Percentiles rank a stretch among this genome's conserved stretches.
Evolutionary conservation across 2,329 filamentous ascomycete genomes (phyloP).

Genomic region (Pseudogymnoascus destructans): DNA sequence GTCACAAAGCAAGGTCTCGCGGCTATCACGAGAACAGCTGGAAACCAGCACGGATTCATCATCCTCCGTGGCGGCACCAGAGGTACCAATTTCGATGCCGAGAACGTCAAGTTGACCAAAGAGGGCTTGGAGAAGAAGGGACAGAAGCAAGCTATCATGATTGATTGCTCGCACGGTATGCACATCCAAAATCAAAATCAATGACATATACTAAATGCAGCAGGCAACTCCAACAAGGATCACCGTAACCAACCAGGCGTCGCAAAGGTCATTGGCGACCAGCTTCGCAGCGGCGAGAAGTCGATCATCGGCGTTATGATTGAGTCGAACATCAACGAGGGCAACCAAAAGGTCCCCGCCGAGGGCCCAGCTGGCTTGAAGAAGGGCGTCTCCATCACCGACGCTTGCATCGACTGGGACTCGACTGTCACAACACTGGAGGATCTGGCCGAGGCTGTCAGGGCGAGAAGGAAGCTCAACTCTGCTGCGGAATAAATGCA

Average conservation of each 20-base stretch:
- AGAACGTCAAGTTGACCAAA: slow-evolving; percentile 66
- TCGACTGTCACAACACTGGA: slow-evolving; percentile 69
- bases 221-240: slow-evolving; percentile 93
- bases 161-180: slow-evolving; percentile 92
- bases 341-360: slow-evolving; percentile 73
- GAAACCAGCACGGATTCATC: slow-evolving; percentile 95
- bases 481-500: background rate
- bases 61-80: slow-evolving; percentile 84
- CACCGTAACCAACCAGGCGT: slow-evolving; percentile 96
- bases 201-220: slow-evolving; percentile 1
- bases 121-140: slow-evolving; percentile 70
- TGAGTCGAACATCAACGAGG: slow-evolving; percentile 92
- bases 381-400: slow-evolving; percentile 88
- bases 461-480: slow-evolving; percentile 49
- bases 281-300: slow-evolving; percentile 75
- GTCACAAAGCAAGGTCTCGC: slow-evolving; percentile 96
- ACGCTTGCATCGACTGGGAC: slow-evolving; percentile 93
- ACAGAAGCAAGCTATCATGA: slow-evolving; percentile 83
- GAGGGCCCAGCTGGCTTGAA: slow-evolving; percentile 68
- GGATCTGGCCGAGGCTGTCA: slow-evolving; percentile 72
- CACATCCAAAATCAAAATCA: slow-evolving; percentile 10
- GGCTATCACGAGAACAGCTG: slow-evolving; percentile 82
- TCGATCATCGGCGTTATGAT: slow-evolving; percentile 97
- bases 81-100: slow-evolving; percentile 87
- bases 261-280: slow-evolving; percentile 65